Conservation (phyloP, 2,329 filamentous ascomycete genomes). For the Rhynchosporium secalis region DNA sequence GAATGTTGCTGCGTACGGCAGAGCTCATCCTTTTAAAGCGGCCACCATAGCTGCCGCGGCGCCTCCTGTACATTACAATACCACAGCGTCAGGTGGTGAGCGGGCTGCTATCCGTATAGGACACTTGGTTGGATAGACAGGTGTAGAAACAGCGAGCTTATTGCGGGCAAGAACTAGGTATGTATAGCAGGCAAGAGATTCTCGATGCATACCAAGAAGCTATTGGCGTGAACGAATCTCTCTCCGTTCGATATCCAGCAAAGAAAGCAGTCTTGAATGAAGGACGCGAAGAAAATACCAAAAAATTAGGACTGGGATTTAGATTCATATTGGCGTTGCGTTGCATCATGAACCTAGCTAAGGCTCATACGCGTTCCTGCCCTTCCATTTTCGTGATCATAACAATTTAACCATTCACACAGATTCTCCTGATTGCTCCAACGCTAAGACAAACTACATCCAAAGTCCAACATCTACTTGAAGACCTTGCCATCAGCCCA, state of each 20-base stretch:
- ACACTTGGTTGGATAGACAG: too few relatives aligned
- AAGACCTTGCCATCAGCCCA: slow-evolving; percentile 96
- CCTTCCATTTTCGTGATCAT: slow-evolving; percentile 28
- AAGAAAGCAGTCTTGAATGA: not conserved
- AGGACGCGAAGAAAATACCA: not conserved
- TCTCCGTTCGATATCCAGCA: not conserved
- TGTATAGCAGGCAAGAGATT: too few relatives aligned
- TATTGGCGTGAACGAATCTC: not conserved
- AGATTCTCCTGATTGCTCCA: slow-evolving; percentile 14
- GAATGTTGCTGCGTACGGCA: slow-evolving; percentile 65
- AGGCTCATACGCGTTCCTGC: slow-evolving; percentile 2
- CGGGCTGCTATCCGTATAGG: not conserved
- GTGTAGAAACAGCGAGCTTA: too few relatives aligned
- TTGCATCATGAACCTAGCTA: slow-evolving; percentile 7
- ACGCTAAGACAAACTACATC: slow-evolving; percentile 29
- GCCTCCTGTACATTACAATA: not conserved
- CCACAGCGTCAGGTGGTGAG: not conserved
- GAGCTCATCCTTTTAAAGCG: slow-evolving; percentile 48
- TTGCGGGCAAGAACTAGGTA: too few relatives aligned
- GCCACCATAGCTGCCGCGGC: not conserved
- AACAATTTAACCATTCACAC: slow-evolving; percentile 20
- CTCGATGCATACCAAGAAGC: too few relatives aligned
- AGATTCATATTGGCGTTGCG: slow-evolving; percentile 6
- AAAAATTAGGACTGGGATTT: not conserved
- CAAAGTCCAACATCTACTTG: slow-evolving; percentile 67